A percentile compares a stretch with the other conserved stretches of the same genome.
Conservation (phyloP, 2,329 filamentous ascomycete genomes). For the Calonectria pseudoreteaudii region DNA sequence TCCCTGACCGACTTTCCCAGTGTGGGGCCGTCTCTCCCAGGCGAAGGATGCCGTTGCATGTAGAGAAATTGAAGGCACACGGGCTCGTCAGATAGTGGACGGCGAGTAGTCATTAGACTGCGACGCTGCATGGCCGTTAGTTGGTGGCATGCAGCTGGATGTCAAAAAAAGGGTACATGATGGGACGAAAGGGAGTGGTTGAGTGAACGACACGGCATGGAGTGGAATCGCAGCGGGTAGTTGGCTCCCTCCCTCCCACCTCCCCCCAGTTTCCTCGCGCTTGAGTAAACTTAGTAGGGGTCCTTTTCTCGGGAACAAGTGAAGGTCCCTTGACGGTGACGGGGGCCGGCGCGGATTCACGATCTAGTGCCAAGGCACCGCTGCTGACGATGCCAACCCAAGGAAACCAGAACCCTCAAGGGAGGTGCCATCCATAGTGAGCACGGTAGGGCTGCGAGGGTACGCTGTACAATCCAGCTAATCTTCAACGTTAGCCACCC, state of each 20-base stretch:
- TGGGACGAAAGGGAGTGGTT: slow-evolving; percentile 31
- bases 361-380: slow-evolving; percentile 28
- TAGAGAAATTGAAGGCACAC: slow-evolving; percentile 46
- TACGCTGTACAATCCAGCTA: slow-evolving; percentile 25
- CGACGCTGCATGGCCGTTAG: slow-evolving; percentile 37
- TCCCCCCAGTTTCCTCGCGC: slow-evolving; percentile 7
- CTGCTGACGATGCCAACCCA: slow-evolving; percentile 23
- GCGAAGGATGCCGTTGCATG: slow-evolving; percentile 47
- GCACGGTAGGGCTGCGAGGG: slow-evolving; percentile 43
- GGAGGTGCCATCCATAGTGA: slow-evolving; percentile 18
- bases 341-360: slow-evolving; percentile 16
- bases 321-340: slow-evolving; percentile 18
- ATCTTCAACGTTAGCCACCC: slow-evolving; percentile 37
- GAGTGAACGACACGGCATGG: slow-evolving; percentile 13
- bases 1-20: slow-evolving; percentile 48
- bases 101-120: slow-evolving; percentile 31
- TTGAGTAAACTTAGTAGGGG: slow-evolving; percentile 25
- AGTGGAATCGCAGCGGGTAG: slow-evolving; percentile 14
- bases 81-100: slow-evolving; percentile 43
- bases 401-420: slow-evolving; percentile 11
- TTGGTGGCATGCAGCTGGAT: slow-evolving; percentile 34
- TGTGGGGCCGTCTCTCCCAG: slow-evolving; percentile 38
- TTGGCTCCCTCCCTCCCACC: background rate
- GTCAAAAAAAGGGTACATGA: slow-evolving; percentile 15
- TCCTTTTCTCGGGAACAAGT: slow-evolving; percentile 30